Evolutionary conservation across 495 filamentous ascomycete genomes (phyloP).

Genomic region (Arthonia radiata): DNA sequence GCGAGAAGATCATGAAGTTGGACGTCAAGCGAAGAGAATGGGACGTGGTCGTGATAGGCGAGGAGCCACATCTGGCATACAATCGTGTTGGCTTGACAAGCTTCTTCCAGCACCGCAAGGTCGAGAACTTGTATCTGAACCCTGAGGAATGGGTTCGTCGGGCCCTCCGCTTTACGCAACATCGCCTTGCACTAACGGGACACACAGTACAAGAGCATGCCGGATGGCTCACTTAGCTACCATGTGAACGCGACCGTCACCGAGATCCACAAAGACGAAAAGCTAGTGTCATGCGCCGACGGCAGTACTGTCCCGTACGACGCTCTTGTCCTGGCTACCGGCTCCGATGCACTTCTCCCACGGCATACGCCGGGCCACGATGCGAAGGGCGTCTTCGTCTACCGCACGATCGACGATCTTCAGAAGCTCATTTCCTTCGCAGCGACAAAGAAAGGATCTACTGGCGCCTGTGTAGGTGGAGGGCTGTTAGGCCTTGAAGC

Average conservation of each 20-base stretch:
- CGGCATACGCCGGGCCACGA: slow-evolving; percentile 60
- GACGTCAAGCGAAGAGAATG: slow-evolving; percentile 56
- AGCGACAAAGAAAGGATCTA: slow-evolving; percentile 33
- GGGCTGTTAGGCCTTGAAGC: slow-evolving; percentile 79
- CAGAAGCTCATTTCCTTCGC: slow-evolving; percentile 60
- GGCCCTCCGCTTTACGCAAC: slow-evolving; percentile 11
- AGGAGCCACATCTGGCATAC: slow-evolving; percentile 79
- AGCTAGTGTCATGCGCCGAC: slow-evolving; percentile 44
- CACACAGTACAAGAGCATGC: slow-evolving; percentile 28
- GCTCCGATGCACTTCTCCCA: slow-evolving; percentile 72
- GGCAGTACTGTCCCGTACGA: slow-evolving; percentile 60
- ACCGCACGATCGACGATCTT: slow-evolving; percentile 70
- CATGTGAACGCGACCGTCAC: slow-evolving; percentile 65
- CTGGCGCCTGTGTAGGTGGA: slow-evolving; percentile 69
- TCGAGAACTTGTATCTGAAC: slow-evolving; percentile 79
- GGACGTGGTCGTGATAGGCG: slow-evolving; percentile 74
- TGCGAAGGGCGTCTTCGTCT: slow-evolving; percentile 81
- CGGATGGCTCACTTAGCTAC: slow-evolving; percentile 47
- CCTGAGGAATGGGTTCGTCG: slow-evolving; percentile 60
- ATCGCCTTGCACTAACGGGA: background rate
- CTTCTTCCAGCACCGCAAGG: slow-evolving; percentile 76
- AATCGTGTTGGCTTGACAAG: slow-evolving; percentile 88
- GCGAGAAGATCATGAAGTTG: slow-evolving; percentile 76
- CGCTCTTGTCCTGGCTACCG: slow-evolving; percentile 72
- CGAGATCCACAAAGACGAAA: slow-evolving; percentile 35